phyloP scores from a whole-genome alignment of 1,139 yeast species.

The Geotrichum aggregatum region DNA sequence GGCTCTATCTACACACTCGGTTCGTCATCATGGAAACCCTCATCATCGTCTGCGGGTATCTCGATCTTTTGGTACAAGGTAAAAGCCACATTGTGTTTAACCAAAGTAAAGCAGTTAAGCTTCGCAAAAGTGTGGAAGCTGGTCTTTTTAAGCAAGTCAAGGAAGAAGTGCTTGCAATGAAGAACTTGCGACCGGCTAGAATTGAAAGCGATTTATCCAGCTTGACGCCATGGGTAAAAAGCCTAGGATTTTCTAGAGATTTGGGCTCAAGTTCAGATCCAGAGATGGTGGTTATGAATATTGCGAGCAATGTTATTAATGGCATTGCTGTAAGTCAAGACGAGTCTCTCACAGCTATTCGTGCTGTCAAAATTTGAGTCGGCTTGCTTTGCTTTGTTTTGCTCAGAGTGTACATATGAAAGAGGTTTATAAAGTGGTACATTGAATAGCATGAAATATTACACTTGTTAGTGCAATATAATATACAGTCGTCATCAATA shows the following conservation, averaged over 20 bases:
- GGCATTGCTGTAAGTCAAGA: slow-evolving; percentile 20
- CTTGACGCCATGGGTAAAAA: slow-evolving; percentile 28
- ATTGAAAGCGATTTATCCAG: slow-evolving; percentile 21
- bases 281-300: slow-evolving; percentile 11
- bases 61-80: slow-evolving; percentile 26
- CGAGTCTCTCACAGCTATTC: slow-evolving; percentile 15
- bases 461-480: too few species aligned
- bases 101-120: slow-evolving; percentile 19
- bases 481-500: too few species aligned
- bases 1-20: slow-evolving; percentile 35
- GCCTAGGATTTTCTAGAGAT: slow-evolving; percentile 21
- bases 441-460: too few species aligned
- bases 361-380: slow-evolving; percentile 8
- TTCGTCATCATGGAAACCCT: slow-evolving; percentile 35
- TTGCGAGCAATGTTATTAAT: slow-evolving; percentile 30
- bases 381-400: too few species aligned
- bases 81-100: slow-evolving; percentile 23
- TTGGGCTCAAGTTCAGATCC: neutral
- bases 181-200: slow-evolving; percentile 23
- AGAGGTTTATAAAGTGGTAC: too few species aligned
- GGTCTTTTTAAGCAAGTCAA: slow-evolving; percentile 20
- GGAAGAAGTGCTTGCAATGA: slow-evolving; percentile 25
- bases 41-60: slow-evolving; percentile 27
- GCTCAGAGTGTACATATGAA: too few species aligned
- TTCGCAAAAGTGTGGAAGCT: slow-evolving; percentile 18